Evolutionary conservation across 129 eudicot species (phyloP).

Genomic region (Flaveria robusta): DNA sequence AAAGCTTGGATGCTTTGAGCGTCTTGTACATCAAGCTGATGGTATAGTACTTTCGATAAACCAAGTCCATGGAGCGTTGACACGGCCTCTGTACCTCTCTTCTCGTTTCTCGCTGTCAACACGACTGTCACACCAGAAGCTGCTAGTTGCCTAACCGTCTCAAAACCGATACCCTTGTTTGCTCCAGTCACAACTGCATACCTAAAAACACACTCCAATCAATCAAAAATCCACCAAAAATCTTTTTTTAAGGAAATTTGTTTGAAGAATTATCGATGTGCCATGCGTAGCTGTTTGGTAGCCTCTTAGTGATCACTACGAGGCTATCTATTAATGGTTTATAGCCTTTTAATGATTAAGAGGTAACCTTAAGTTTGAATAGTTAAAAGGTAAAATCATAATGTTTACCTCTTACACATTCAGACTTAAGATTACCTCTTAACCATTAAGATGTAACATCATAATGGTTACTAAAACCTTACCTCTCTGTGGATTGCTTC

Average conservation of each 20-base stretch:
- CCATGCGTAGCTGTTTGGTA: background rate
- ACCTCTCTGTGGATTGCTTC: slow-evolving; percentile 35
- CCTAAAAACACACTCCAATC: slow-evolving; percentile 30
- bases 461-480: slow-evolving; percentile 1
- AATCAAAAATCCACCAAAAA: background rate
- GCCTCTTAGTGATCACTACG: too few relatives aligned
- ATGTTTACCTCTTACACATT: too few relatives aligned
- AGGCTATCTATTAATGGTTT: too few relatives aligned
- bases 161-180: slow-evolving; percentile 88
- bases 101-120: slow-evolving; percentile 71
- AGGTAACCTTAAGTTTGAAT: too few relatives aligned
- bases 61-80: slow-evolving; percentile 50
- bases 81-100: slow-evolving; percentile 62
- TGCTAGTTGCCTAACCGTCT: slow-evolving; percentile 73
- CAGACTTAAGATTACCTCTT: too few relatives aligned
- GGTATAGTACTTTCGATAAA: slow-evolving; percentile 64
- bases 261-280: background rate
- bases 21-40: slow-evolving; percentile 82
- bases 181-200: slow-evolving; percentile 90
- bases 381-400: too few relatives aligned
- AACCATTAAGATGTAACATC: too few relatives aligned
- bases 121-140: slow-evolving; percentile 61
- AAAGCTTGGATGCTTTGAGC: slow-evolving; percentile 52
- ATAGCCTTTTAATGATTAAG: too few relatives aligned
- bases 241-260: too few relatives aligned